Evolutionary conservation across 345 rosid genomes (phyloP), one percentile per base, ranked within the genome.

Genomic region (Adansonia digitata): DNA sequence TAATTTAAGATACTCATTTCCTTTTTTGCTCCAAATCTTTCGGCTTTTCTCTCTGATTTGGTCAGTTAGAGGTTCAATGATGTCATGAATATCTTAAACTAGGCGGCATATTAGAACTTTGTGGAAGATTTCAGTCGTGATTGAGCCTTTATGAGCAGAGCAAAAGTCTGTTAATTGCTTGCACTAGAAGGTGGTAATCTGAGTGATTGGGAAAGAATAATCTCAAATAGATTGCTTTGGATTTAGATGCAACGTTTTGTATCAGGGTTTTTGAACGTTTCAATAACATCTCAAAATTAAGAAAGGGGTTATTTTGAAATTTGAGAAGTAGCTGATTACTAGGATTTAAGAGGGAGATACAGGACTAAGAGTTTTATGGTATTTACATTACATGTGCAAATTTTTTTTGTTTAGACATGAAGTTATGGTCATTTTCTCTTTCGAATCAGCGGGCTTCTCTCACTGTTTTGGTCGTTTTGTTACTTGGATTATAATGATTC

Each of bases 1-100:
- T 34, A n/a, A 49, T 69, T 49, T 69, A n/a, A 29, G 60, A 48
- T 72, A 57, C 66, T 53, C 66, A 56, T 56, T 72, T 72, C 65
- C 7, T 10, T 59, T 10, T 42, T 51, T n/a, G n/a, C 15, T 35
- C 48, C 14, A 51, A 69, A 48, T 48, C 43, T 26, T 15, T 72
- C 65, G 18, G 34, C 6, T 35, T 55, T 34, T 24, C 18, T 63
- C 45, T 35, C 26, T 63, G 22, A 2, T 63, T 20, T 34, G 24
- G 22, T 35, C 22, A 5, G 29, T 26, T 27, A 22, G 7, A 5
- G 5, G 9, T 55, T 55, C 10, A 10, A 22, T 56, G 34, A 5
- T 27, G 5, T 11, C 35, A 13, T 59, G 64, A 29, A 59, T 14
- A 59, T 59, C 20, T 59, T 27, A 27, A 39, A 18, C 7, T 14